Percentiles rank a stretch among this genome's conserved stretches.
These are phyloP conservation scores for Daldinia grandis DNA, from an alignment of 495 filamentous ascomycete species.

Conservation along the genomic window DNA sequence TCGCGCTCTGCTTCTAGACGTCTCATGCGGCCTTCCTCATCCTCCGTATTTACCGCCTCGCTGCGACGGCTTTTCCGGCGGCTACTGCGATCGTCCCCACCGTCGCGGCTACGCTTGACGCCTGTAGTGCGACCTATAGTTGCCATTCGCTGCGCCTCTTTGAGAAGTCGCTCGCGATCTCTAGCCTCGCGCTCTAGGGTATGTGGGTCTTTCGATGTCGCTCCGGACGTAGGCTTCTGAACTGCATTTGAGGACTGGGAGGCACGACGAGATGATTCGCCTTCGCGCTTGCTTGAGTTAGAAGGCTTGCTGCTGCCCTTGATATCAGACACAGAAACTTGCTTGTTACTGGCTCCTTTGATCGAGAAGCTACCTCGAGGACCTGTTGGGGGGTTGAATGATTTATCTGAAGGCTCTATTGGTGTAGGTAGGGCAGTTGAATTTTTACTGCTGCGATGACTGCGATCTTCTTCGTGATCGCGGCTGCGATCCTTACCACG, in stretches of 20 bases:
- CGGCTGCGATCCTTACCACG: slow-evolving; percentile 55
- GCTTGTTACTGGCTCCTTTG: slow-evolving; percentile 48
- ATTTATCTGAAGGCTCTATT: slow-evolving; percentile 50
- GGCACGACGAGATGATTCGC: slow-evolving; percentile 45
- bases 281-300: slow-evolving; percentile 39
- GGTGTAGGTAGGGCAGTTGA: slow-evolving; percentile 51
- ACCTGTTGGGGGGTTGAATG: slow-evolving; percentile 53
- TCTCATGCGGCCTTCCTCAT: slow-evolving; percentile 60
- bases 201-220: slow-evolving; percentile 65
- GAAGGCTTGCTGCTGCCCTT: slow-evolving; percentile 47
- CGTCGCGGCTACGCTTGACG: slow-evolving; percentile 54
- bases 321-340: slow-evolving; percentile 45
- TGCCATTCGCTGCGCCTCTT: slow-evolving; percentile 79
- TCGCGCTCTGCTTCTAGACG: slow-evolving; percentile 60
- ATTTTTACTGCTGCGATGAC: slow-evolving; percentile 62
- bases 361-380: slow-evolving; percentile 49
- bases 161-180: slow-evolving; percentile 76
- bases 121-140: slow-evolving; percentile 46
- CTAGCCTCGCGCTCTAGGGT: slow-evolving; percentile 79
- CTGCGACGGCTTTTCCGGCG: slow-evolving; percentile 54
- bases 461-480: slow-evolving; percentile 55
- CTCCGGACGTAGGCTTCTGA: slow-evolving; percentile 44
- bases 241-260: slow-evolving; percentile 53
- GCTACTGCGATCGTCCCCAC: slow-evolving; percentile 52
- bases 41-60: slow-evolving; percentile 54